Percentiles rank a stretch among this genome's conserved stretches.
Evolutionary conservation across 805 yeast genomes (phyloP).

Genomic region (Yueomyces sp.): DNA sequence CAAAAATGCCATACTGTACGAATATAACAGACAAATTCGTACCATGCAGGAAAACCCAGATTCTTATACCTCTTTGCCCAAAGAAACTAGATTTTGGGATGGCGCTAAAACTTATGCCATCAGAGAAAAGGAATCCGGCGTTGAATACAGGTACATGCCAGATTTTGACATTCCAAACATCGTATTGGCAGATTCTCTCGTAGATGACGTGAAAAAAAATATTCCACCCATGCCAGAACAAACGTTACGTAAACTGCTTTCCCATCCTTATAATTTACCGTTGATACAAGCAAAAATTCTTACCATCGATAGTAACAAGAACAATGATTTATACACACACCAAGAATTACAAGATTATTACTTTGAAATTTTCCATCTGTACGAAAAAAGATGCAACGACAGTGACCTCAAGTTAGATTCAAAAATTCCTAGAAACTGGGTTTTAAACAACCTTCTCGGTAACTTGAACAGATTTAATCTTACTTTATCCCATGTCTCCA

Average conservation of each 20-base stretch:
- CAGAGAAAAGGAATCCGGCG: slow-evolving; percentile 65
- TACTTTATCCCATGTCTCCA: slow-evolving; percentile 19
- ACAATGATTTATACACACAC: slow-evolving; percentile 14
- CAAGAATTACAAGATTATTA: slow-evolving; percentile 40
- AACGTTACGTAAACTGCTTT: slow-evolving; percentile 32
- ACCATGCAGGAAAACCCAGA: slow-evolving; percentile 29
- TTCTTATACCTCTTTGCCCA: slow-evolving; percentile 8
- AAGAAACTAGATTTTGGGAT: slow-evolving; percentile 88
- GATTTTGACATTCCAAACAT: slow-evolving; percentile 77
- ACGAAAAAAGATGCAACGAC: slow-evolving; percentile 11
- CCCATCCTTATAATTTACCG: slow-evolving; percentile 40
- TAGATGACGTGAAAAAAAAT: slow-evolving; percentile 26
- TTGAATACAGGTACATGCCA: slow-evolving; percentile 89
- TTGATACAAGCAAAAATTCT: slow-evolving; percentile 67
- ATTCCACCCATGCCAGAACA: slow-evolving; percentile 56
- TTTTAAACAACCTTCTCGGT: slow-evolving; percentile 71
- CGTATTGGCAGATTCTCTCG: slow-evolving; percentile 28
- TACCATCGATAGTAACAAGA: slow-evolving; percentile 31
- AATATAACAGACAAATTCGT: slow-evolving; percentile 54
- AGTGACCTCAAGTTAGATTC: slow-evolving; percentile 15
- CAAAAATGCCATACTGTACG: slow-evolving; percentile 57
- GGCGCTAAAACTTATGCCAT: slow-evolving; percentile 55
- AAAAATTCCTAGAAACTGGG: slow-evolving; percentile 57
- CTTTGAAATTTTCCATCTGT: slow-evolving; percentile 24
- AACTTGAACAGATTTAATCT: slow-evolving; percentile 38